Percentiles rank a stretch among this genome's conserved stretches.
phyloP scores from a whole-genome alignment of 345 rosid species.

The Cardamine resedifolia region DNA sequence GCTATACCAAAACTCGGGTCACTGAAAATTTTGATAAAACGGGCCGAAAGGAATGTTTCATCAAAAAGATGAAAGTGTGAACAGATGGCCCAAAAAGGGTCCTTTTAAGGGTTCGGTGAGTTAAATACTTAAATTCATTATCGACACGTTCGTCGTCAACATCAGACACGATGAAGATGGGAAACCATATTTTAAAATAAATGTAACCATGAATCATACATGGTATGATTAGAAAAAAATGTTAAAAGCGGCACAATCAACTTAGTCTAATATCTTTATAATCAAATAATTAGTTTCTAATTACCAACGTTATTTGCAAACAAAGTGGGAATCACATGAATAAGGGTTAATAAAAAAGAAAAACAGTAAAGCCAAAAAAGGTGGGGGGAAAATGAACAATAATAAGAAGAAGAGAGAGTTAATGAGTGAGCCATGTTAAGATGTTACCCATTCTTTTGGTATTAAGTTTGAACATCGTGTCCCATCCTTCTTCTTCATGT shows the following conservation, averaged over 20 bases:
- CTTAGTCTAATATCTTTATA: background rate
- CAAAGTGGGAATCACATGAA: conserved; percentile 33
- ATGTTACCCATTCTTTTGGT: conserved; percentile 45
- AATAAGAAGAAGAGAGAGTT: conserved; percentile 6
- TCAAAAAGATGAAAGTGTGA: background rate
- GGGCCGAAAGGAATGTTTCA: conserved; percentile 8
- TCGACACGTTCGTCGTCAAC: background rate
- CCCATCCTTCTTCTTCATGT: conserved; percentile 33
- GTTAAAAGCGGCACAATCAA: conserved; percentile 18
- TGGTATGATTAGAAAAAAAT: conserved; percentile 20
- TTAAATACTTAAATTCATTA: background rate
- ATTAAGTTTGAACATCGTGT: conserved; percentile 42
- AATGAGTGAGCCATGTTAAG: conserved; percentile 52
- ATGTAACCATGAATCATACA: background rate
- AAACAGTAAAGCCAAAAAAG: conserved; percentile 21
- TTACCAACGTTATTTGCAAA: background rate
- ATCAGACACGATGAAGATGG: background rate
- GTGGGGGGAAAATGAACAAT: conserved; percentile 20
- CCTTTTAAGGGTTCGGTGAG: background rate
- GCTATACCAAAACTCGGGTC: background rate
- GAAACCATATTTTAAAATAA: background rate
- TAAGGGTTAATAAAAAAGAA: background rate
- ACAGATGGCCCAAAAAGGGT: background rate
- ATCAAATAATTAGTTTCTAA: conserved; percentile 14
- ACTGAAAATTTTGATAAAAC: background rate